Evolutionary conservation across 768 basidiomycete species (phyloP), one percentile per base, ranked within the genome.

Genomic region (Russula sp.): DNA sequence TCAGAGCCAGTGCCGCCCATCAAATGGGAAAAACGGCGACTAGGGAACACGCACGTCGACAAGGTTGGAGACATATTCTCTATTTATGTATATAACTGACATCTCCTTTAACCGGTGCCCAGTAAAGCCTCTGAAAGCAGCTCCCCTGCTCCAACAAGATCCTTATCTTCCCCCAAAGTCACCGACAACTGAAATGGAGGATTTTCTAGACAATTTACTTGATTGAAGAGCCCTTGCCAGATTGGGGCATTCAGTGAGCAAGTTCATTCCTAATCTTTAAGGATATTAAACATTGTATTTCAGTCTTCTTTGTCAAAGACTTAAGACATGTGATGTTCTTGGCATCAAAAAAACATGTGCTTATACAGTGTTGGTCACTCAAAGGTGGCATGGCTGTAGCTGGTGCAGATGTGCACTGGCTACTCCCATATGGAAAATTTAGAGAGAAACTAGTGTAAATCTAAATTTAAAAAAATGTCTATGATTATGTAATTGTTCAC

Each of bases 121-220:
- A 76, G 77, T 70, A 69, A 72, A 69, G 66, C 66, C 66, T 3
- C 56, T 70, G 36, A 59, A 76, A 16, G 81, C 82, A 56, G 82
- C 84, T 0, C 84, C 85, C 1, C 81, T 81, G 5, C 74, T 86
- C 10, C 83, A 83, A 0, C 72, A 72, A 0, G 76, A 76, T 25
- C 14, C 56, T 5, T 46, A 69, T 58, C 35, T 71, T 67, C 60
- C 73, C 66, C 1, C 76, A 75, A 75, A 78, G 70, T 52, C 70
- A 50, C 74, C 79, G n/a, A 83, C 81, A 66, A 74, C 73, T 41
- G 78, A 83, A 56, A 83, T 90, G 84, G 80, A 89, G 71, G 85
- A 83, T 46, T 90, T 87, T 67, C 72, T 89, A 34, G 87, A 89
- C 61, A 86, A 87, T 41, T 69, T 89, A 4, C 68, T 89, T 9